phyloP scores from a whole-genome alignment of 345 rosid genomes.

The Citrus inodora region DNA sequence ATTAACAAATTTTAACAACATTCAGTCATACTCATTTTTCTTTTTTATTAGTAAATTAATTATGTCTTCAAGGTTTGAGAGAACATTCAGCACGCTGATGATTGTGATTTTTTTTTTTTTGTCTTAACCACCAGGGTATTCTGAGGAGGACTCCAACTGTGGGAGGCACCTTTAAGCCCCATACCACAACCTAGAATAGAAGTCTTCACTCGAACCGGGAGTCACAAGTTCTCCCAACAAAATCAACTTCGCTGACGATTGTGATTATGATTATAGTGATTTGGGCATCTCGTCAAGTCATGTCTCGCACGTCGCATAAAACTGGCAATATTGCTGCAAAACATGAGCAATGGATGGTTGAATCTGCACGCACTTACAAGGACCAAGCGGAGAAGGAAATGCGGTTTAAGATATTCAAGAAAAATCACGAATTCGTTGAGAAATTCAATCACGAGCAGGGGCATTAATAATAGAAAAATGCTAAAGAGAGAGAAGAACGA shows the following conservation, averaged over 20 bases:
- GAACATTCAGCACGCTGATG: conserved; percentile 10
- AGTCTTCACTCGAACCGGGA: too few species aligned
- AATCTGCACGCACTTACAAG: conserved; percentile 30
- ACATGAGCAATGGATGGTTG: conserved; percentile 43
- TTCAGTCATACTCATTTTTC: too few species aligned
- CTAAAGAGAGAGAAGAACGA: too few species aligned
- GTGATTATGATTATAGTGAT: conserved; percentile 1
- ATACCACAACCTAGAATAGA: too few species aligned
- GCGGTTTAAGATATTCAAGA: conserved; percentile 37
- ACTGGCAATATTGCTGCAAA: conserved; percentile 20
- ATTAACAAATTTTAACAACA: too few species aligned
- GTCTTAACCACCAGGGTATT: too few species aligned
- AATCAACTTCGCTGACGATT: not conserved
- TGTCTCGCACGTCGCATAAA: conserved; percentile 19
- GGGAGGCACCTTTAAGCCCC: too few species aligned
- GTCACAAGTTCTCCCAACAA: too few species aligned
- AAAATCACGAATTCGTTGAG: conserved; percentile 35
- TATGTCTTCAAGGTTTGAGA: not conserved
- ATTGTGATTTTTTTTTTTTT: not conserved
- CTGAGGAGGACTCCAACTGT: too few species aligned
- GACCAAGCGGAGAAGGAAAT: conserved; percentile 27
- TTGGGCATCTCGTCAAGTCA: conserved; percentile 14
- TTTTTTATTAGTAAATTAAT: too few species aligned
- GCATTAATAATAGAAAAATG: not conserved
- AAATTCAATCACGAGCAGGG: conserved; percentile 27